Percentiles rank a stretch among this genome's conserved stretches.
Conservation (phyloP, 2,329 filamentous ascomycete genomes). For the Cladobotryum mycophilum region DNA sequence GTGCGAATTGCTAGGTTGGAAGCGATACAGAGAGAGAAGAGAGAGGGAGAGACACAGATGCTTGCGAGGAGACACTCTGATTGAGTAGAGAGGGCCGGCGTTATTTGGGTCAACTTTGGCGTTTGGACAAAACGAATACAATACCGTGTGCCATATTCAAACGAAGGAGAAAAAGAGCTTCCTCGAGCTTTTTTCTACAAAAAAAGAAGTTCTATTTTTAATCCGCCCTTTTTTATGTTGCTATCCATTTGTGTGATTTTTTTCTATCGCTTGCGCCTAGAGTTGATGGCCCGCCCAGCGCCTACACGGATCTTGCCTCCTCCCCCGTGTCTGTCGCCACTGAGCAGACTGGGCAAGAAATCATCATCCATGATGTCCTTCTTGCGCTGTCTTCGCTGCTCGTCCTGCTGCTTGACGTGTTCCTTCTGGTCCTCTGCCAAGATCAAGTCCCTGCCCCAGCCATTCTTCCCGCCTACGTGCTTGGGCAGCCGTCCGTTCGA, state of each 20-base stretch:
- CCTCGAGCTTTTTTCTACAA: too few relatives aligned
- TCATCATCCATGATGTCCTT: slow-evolving; percentile 93
- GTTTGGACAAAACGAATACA: background rate
- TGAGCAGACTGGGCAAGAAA: slow-evolving; percentile 79
- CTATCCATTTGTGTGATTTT: background rate
- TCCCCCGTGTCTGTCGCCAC: slow-evolving; percentile 61
- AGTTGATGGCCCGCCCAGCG: slow-evolving; percentile 81
- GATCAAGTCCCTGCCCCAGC: slow-evolving; percentile 80
- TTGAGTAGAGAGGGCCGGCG: slow-evolving; percentile 5
- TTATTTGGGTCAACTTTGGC: background rate
- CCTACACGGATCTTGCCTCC: slow-evolving; percentile 72
- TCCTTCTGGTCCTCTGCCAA: slow-evolving; percentile 96
- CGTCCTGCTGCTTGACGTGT: slow-evolving; percentile 58
- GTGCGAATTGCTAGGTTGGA: too few relatives aligned
- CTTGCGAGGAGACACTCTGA: background rate
- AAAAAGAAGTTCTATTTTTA: background rate
- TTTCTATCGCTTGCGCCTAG: slow-evolving; percentile 48
- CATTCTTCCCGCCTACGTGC: slow-evolving; percentile 71
- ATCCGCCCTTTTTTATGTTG: background rate
- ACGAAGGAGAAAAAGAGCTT: background rate
- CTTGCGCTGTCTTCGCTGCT: slow-evolving; percentile 61
- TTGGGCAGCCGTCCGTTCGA: slow-evolving; percentile 67
- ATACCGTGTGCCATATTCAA: background rate
- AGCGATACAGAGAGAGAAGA: too few relatives aligned
- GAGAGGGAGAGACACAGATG: too few relatives aligned